Conservation (phyloP, 176 grass and related monocot species). For the Leersia perrieri region DNA sequence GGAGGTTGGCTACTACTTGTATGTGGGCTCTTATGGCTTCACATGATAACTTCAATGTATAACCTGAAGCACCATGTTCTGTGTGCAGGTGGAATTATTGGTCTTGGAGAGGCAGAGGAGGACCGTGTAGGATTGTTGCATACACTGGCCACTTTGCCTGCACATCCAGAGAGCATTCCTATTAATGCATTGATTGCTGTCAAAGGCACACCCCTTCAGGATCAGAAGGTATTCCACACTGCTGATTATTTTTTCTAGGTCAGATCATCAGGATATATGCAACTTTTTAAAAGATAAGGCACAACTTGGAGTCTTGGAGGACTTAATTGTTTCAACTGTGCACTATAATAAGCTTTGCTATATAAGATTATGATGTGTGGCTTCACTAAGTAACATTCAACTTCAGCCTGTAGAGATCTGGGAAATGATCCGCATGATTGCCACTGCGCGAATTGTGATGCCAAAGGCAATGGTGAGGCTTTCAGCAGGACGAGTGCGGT, state of each 20-base stretch:
- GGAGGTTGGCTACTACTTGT: background rate
- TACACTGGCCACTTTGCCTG: slow-evolving; percentile 79
- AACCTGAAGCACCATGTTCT: slow-evolving; percentile 7
- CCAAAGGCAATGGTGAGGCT: slow-evolving; percentile 94
- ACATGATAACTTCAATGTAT: background rate
- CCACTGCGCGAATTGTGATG: slow-evolving; percentile 87
- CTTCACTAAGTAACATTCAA: slow-evolving; percentile 16
- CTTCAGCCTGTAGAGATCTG: slow-evolving; percentile 90
- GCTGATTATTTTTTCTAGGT: background rate
- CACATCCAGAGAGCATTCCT: slow-evolving; percentile 92
- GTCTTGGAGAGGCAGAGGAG: slow-evolving; percentile 87
- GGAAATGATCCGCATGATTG: slow-evolving; percentile 99
- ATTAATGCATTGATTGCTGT: slow-evolving; percentile 95
- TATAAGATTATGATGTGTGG: background rate
- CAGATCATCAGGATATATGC: background rate
- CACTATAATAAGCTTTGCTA: background rate
- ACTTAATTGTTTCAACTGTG: background rate
- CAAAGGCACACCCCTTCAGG: slow-evolving; percentile 93
- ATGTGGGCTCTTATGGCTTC: background rate
- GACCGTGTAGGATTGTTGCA: slow-evolving; percentile 95
- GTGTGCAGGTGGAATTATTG: slow-evolving; percentile 85
- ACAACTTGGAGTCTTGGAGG: background rate
- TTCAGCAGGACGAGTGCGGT: slow-evolving; percentile 83
- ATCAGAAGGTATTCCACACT: slow-evolving; percentile 72
- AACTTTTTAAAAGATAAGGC: background rate